Evolutionary conservation across 2,329 filamentous ascomycete genomes (phyloP), one percentile per base, ranked within the genome.

Genomic region (Paecilomyces fulvus): DNA sequence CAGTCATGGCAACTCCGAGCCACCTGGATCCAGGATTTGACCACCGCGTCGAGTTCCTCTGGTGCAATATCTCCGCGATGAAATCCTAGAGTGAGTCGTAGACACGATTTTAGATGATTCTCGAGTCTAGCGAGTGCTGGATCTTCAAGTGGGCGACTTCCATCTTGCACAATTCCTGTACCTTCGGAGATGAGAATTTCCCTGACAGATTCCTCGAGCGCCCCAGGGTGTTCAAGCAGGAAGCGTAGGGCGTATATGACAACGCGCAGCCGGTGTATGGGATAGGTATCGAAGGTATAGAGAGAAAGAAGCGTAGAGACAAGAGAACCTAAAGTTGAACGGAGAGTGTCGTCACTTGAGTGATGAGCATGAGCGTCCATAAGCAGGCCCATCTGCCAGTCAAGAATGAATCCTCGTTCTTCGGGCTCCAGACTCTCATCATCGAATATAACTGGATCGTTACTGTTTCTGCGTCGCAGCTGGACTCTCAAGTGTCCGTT

Each of bases 1-100:
- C 73, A 70, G 31, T 75, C 73, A 46, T 68, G 60, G 60, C 81
- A 79, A 25, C 74, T 67, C 50, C 66, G 69, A 28, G 77, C 67
- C 53, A 84, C 74, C 21, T 60, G 63, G 30, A 58, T 63, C 71
- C 74, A 75, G 5, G 67, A 71, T 6, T 68, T 60, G 51, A 75
- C 63, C 0, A 71, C 65, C 3, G 60, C 54, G 17, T 66, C 61
- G 5, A 75, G 55, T 12, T 66, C 60, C 7, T 65, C 60, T 3
- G 60, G 49, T 20, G 61, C 60, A 1, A 73, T 60, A 49, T 65
- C 60, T 5, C 70, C 72, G 12, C 66, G 61, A 46, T 68, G 69
- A 28, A 76, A 69, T 17, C 68, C 68, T 30, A 72, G 55, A 10
- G 64, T 66, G 1, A 76, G 58, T 4, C 66, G 65, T 8, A 75